phyloP scores from a whole-genome alignment of 75 land plant genomes.

The Sequoia sempervirens region DNA sequence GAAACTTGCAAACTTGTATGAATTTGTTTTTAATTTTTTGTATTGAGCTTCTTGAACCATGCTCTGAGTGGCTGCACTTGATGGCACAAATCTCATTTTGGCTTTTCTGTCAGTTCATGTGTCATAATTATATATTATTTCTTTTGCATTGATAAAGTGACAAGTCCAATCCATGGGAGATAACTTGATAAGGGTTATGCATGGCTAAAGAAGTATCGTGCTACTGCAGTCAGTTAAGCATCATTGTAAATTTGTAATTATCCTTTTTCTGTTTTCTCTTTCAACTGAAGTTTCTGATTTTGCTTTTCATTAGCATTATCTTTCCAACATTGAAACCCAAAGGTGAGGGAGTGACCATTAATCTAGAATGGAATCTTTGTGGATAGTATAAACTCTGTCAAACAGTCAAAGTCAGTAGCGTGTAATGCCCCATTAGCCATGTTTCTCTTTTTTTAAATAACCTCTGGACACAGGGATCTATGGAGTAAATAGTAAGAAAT shows the following conservation, averaged over 20 bases:
- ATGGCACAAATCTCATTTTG: neutral
- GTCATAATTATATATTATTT: neutral
- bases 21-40: neutral
- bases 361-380: neutral
- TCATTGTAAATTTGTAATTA: neutral
- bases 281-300: neutral
- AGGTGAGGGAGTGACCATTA: neutral
- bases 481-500: neutral
- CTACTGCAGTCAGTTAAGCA: neutral
- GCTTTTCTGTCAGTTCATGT: neutral
- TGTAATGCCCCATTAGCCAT: neutral
- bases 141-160: neutral
- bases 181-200: neutral
- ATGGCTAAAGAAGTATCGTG: neutral
- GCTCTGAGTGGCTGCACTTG: neutral
- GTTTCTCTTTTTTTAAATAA: neutral
- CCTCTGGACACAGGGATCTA: neutral
- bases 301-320: neutral
- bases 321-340: neutral
- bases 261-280: neutral
- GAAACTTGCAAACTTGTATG: neutral
- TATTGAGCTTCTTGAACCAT: neutral
- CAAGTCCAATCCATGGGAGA: neutral
- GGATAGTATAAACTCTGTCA: neutral
- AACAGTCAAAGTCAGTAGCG: neutral